Base-by-base conservation (phyloP, 176 grass and related monocot genomes). In the Triticum urartu region DNA sequence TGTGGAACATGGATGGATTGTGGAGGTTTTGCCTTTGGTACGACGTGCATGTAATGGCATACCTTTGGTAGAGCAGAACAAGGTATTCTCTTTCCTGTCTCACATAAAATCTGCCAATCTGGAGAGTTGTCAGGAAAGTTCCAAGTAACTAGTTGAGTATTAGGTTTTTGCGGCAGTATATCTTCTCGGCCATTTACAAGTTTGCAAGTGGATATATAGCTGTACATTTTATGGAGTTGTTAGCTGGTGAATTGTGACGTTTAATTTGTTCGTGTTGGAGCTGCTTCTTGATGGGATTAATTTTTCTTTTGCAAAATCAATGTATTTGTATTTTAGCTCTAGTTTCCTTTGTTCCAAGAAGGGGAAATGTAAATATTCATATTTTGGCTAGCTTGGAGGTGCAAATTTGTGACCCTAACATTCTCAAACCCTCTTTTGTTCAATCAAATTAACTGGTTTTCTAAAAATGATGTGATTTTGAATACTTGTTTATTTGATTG, bases 151-250 rank as follows among this genome's bases (percentile, higher is more conserved):
- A 87, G 59, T 68, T 61, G 59, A 84, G 85, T 3, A 9, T 52
- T 90, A 91, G 68, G 80, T 84, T 67, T 40, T 67, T 0, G 80
- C 68, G 59, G 62, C 59, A 80, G 85, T 87, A 84, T 68, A 87
- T 91, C 67, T 63, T 58, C 79, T 75, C 60, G 74, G 84, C 80
- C 84, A 45, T 45, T 3, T 45, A 45, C 43, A 45, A 45, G 43
- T 4, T 45, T 45, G 4, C 3, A 79, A 83, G 5, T 83, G 42
- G 84, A 79, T 90, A 67, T 64, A 85, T 83, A 90, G 74, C 6
- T 90, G 89, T 87, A 90, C 84, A 90, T 90, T 65, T 28, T 45
- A 12, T 83, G 66, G 43, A 78, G 64, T n/a, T 21, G 33, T 60
- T 28, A 7, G 33, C 38, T 66, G 77, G 54, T 67, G 43, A 61